Conservation (phyloP, 2,329 filamentous ascomycete genomes). For the Clonostachys chloroleuca region DNA sequence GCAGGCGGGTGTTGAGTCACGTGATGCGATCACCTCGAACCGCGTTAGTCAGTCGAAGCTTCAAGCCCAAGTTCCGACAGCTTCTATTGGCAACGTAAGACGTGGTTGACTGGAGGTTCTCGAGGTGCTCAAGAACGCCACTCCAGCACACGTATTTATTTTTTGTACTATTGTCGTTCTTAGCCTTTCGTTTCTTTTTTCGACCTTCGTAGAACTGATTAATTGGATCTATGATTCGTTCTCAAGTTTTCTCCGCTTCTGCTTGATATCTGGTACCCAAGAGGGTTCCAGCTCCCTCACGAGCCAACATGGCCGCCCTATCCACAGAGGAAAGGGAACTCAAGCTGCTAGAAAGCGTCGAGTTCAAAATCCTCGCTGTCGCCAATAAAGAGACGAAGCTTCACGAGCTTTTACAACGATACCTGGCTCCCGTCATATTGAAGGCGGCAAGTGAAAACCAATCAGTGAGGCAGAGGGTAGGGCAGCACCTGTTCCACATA, state of each 20-base stretch:
- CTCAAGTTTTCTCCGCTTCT: not conserved
- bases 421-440: slow-evolving; percentile 75
- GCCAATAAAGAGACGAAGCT: slow-evolving; percentile 83
- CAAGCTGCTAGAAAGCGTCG: slow-evolving; percentile 77
- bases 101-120: too few relatives aligned
- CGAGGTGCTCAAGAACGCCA: too few relatives aligned
- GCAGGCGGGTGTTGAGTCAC: too few relatives aligned
- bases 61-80: too few relatives aligned
- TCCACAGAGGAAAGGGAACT: slow-evolving; percentile 67
- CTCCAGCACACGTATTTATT: too few relatives aligned
- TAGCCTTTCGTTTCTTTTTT: too few relatives aligned
- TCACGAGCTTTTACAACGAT: slow-evolving; percentile 70
- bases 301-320: slow-evolving; percentile 23
- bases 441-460: slow-evolving; percentile 81
- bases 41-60: too few relatives aligned
- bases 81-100: too few relatives aligned
- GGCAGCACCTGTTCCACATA: not conserved
- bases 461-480: slow-evolving; percentile 73
- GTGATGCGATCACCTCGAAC: too few relatives aligned
- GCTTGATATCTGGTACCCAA: not conserved
- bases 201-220: not conserved
- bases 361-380: slow-evolving; percentile 73
- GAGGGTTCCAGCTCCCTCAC: not conserved
- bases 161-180: too few relatives aligned
- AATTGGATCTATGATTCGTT: not conserved